A percentile compares a stretch with the other conserved stretches of the same genome.
Evolutionary conservation across 2,329 filamentous ascomycete genomes (phyloP).

Genomic region (Microthyrium microscopicum): DNA sequence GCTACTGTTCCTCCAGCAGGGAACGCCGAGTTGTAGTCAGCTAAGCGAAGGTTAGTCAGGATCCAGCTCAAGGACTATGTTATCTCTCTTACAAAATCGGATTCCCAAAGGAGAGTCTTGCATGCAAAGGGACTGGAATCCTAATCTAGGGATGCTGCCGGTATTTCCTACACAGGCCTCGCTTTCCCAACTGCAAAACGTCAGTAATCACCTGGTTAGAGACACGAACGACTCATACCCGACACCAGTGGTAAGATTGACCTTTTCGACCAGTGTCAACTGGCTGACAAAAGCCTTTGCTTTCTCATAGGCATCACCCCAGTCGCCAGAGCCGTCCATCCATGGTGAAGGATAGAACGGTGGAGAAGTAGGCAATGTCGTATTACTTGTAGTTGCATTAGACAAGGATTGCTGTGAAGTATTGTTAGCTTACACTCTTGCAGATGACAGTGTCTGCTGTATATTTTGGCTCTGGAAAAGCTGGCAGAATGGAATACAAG

Average conservation of each 20-base stretch:
- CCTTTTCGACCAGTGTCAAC: conserved; percentile 73
- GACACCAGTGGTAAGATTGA: conserved; percentile 84
- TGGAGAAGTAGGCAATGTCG: conserved; percentile 26
- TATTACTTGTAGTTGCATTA: too few species aligned
- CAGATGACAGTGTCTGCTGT: too few species aligned
- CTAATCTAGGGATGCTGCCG: conserved; percentile 52
- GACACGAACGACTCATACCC: conserved; percentile 40
- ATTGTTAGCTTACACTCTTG: too few species aligned
- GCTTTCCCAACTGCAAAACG: conserved; percentile 38
- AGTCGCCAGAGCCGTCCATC: conserved; percentile 57
- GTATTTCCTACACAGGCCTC: conserved; percentile 63
- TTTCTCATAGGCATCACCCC: conserved; percentile 59
- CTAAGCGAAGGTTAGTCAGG: conserved; percentile 17
- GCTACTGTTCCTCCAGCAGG: conserved; percentile 62
- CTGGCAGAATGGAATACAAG: too few species aligned
- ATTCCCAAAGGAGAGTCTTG: conserved; percentile 76
- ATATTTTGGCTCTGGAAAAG: too few species aligned
- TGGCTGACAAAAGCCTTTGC: conserved; percentile 68
- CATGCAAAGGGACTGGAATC: conserved; percentile 60
- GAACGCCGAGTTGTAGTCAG: conserved; percentile 71
- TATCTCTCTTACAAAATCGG: conserved; percentile 41
- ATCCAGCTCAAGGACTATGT: conserved; percentile 1
- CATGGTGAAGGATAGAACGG: conserved; percentile 78
- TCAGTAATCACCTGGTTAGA: conserved; percentile 1
- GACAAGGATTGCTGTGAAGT: too few species aligned